Evolutionary conservation across 2,329 filamentous ascomycete species (phyloP).

Genomic region (Claviceps humidiphila): DNA sequence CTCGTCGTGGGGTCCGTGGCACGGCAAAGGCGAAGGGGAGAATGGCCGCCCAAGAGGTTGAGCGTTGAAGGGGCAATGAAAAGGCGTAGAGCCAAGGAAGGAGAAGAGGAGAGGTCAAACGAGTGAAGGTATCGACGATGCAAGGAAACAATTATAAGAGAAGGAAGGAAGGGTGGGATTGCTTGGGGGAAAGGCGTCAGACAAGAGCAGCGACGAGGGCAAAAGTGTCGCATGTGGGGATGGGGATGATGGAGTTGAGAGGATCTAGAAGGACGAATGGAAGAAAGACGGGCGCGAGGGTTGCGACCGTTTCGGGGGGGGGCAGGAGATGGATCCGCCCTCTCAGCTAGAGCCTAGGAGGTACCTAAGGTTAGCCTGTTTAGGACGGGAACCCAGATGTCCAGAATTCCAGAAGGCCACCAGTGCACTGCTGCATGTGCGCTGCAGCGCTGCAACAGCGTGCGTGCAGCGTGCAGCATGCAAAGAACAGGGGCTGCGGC

Average conservation of each 20-base stretch:
- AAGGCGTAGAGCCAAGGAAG: not conserved
- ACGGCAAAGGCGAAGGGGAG: not conserved
- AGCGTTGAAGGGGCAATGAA: conserved; percentile 1
- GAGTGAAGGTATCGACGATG: not conserved
- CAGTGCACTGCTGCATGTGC: conserved; percentile 1
- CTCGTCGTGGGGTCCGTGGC: not conserved
- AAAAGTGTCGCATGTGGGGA: conserved; percentile 3
- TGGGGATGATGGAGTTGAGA: conserved; percentile 2
- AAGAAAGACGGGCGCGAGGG: conserved; percentile 3
- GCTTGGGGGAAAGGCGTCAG: conserved; percentile 3
- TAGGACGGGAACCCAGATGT: too few species aligned
- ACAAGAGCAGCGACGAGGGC: conserved; percentile 1
- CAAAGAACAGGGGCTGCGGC: too few species aligned
- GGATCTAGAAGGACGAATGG: conserved; percentile 6
- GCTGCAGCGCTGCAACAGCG: not conserved
- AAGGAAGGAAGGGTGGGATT: not conserved
- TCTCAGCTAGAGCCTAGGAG: not conserved
- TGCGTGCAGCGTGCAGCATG: too few species aligned
- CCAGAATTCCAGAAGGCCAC: conserved; percentile 3
- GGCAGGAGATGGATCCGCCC: not conserved
- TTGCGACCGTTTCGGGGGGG: conserved; percentile 2
- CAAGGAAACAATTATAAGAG: not conserved
- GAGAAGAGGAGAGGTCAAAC: conserved; percentile 1
- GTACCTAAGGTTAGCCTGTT: too few species aligned
- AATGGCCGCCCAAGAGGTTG: not conserved